Evolutionary conservation across 2,329 filamentous ascomycete genomes (phyloP), one percentile per base, ranked within the genome.

Genomic region (Paramyrothecium sp.): DNA sequence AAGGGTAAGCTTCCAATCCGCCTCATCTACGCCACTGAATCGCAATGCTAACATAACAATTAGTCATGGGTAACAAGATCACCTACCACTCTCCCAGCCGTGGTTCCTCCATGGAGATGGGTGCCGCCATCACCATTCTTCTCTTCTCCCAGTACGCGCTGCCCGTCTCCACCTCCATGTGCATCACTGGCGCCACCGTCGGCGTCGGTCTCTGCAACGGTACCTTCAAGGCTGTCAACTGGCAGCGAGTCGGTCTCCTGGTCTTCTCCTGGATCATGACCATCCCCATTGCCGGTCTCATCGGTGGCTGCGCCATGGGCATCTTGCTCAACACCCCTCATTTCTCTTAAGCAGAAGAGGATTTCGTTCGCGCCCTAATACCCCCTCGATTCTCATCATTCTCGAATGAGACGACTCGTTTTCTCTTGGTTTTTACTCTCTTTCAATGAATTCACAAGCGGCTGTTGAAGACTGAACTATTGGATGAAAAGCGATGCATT

Each of bases 41-140:
- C n/a, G 50, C 7, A 23, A 0, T 16, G n/a, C 65, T 68, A 58
- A 68, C 57, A 51, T n/a, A 52, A 8, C 30, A 61, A n/a, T n/a
- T 62, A 86, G 87, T 90, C 73, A 91, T 92, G 89, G 89, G 89
- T 54, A 92, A 92, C 81, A 89, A 89, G 74, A 87, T 90, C 71
- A 91, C 88, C 57, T 89, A 89, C 73, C 87, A 90, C 74, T 81
- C 78, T 21, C 80, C 80, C 26, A 77, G 72, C 63, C 74, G 80
- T 63, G 80, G 78, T 54, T 90, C 77, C 65, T 91, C 88, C 53
- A 92, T 92, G 89, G 89, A 92, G 70, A 84, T 92, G 83, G 89
- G 89, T 51, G 89, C 89, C 49, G 88, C 89, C 63, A 85, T 92
- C 63, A 92, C 89, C 11, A 85, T 92, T 59, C 83, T 92, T 22